These are phyloP conservation scores for Acacia concinna DNA, from an alignment of 331 rosid species.

Conservation along the genomic window DNA sequence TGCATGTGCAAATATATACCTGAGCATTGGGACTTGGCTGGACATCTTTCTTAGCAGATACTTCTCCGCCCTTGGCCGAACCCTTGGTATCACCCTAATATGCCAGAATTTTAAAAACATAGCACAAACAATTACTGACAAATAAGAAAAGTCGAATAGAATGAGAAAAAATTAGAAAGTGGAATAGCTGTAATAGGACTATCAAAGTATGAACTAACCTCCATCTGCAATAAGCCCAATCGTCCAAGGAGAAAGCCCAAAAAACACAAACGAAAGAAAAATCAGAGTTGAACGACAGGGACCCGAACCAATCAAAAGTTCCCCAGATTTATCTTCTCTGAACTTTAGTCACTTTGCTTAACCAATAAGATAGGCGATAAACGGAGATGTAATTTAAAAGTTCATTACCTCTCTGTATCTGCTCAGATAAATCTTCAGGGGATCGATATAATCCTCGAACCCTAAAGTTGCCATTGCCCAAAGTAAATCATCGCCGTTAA, in stretches of 20 bases:
- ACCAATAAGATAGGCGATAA: background rate
- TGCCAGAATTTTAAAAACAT: constrained; percentile 29
- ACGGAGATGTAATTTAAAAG: background rate
- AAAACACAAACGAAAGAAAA: constrained; percentile 27
- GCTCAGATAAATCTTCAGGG: constrained; percentile 76
- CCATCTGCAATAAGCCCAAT: constrained; percentile 66
- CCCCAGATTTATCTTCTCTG: background rate
- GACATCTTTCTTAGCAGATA: constrained; percentile 73
- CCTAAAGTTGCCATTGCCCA: constrained; percentile 99
- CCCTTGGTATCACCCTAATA: constrained; percentile 94
- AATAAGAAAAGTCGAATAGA: background rate
- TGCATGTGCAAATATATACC: constrained; percentile 40
- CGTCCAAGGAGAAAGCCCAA: constrained; percentile 30
- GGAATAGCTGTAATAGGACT: background rate
- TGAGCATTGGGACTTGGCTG: constrained; percentile 68
- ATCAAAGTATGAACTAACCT: constrained; percentile 56
- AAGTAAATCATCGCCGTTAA: constrained; percentile 96
- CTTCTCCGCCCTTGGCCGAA: constrained; percentile 80
- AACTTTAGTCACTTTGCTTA: background rate
- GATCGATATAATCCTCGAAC: constrained; percentile 94
- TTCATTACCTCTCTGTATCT: constrained; percentile 84
- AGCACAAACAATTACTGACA: background rate
- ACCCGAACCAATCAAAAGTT: constrained; percentile 14
- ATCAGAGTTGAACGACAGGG: background rate
- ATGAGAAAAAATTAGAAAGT: constrained; percentile 9